Percentiles rank a stretch among this genome's conserved stretches.
Conservation (phyloP, 768 basidiomycete species). For the Cyathus striatus region DNA sequence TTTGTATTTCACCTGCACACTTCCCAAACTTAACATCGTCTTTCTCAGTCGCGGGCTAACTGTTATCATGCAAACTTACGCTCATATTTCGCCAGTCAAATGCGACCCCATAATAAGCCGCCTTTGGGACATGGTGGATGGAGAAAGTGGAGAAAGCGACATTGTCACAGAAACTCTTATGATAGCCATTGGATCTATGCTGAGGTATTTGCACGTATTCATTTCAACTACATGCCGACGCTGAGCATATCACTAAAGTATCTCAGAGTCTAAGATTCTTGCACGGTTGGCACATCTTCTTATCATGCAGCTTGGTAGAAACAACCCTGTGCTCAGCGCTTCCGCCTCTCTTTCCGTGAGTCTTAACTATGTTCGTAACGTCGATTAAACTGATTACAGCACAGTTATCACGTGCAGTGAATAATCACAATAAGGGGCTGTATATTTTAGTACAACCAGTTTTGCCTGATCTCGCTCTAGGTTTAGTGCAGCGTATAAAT, state of each 20-base stretch:
- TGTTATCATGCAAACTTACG: constrained; percentile 40
- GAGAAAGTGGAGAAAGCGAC: constrained; percentile 33
- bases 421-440: constrained; percentile 51
- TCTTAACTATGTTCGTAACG: constrained; percentile 4
- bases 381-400: neutral
- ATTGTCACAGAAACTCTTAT: constrained; percentile 60
- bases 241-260: constrained; percentile 25
- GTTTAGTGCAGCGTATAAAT: constrained; percentile 53
- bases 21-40: constrained; percentile 1
- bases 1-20: neutral
- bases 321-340: constrained; percentile 67
- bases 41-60: constrained; percentile 40
- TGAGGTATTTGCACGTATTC: constrained; percentile 16
- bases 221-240: neutral
- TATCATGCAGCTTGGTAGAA: constrained; percentile 60
- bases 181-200: constrained; percentile 54
- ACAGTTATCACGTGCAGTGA: constrained; percentile 58
- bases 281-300: constrained; percentile 57
- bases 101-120: constrained; percentile 38
- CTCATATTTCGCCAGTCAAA: no score
- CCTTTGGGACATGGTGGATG: constrained; percentile 45
- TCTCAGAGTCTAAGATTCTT: constrained; percentile 45
- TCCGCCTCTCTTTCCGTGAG: constrained; percentile 64
- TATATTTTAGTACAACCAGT: constrained; percentile 70
- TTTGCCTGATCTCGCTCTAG: constrained; percentile 60